A percentile compares a stretch with the other conserved stretches of the same genome.
Conservation (phyloP, 2,329 filamentous ascomycete genomes). For the Fusarium albidum region DNA sequence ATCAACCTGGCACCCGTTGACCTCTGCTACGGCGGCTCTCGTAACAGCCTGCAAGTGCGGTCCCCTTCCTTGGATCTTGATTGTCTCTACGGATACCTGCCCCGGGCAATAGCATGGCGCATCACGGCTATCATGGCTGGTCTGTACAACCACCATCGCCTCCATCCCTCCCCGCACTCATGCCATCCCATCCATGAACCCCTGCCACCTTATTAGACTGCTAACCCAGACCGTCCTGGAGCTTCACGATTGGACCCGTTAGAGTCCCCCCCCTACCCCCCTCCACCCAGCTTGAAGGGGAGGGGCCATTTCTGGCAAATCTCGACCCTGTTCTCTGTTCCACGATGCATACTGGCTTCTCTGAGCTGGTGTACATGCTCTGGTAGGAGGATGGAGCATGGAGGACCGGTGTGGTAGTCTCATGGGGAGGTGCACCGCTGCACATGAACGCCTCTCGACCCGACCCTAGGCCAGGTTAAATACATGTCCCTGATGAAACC, state of each 20-base stretch:
- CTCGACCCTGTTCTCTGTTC: neutral
- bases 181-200: conserved; percentile 6
- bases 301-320: too few relatives aligned
- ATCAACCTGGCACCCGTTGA: conserved; percentile 4
- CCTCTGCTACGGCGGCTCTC: neutral
- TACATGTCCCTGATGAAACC: neutral
- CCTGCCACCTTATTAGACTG: neutral
- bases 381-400: conserved; percentile 5
- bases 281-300: conserved; percentile 11
- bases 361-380: neutral
- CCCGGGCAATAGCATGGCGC: neutral
- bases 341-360: neutral
- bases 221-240: conserved; percentile 21
- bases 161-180: conserved; percentile 1
- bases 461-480: neutral
- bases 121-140: neutral
- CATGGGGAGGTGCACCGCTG: neutral
- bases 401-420: neutral
- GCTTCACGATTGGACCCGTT: conserved; percentile 12
- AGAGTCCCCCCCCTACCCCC: neutral
- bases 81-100: too few relatives aligned
- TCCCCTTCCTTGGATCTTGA: conserved; percentile 18
- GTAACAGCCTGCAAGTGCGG: conserved; percentile 6
- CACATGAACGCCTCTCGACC: conserved; percentile 1
- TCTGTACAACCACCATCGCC: neutral